phyloP scores from a whole-genome alignment of 805 yeast species.

The Yarrowia alimentaria region DNA sequence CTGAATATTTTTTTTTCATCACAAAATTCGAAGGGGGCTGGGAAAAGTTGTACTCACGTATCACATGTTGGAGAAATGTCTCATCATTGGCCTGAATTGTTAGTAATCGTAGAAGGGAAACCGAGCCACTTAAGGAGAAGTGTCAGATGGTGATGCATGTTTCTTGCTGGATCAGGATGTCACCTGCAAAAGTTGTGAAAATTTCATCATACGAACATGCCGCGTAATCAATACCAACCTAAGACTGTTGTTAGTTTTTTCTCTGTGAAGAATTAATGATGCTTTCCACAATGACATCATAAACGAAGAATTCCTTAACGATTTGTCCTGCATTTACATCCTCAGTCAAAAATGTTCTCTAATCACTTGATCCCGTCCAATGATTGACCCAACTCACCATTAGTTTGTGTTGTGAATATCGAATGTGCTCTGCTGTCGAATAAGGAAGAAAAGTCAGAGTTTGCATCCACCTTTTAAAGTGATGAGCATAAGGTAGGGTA shows the following conservation, averaged over 20 bases:
- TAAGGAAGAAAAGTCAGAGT: too few relatives aligned
- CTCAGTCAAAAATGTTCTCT: constrained; percentile 47
- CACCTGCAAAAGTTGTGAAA: constrained; percentile 40
- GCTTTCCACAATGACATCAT: constrained; percentile 49
- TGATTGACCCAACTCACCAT: constrained; percentile 12
- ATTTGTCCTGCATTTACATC: constrained; percentile 75
- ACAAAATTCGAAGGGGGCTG: constrained; percentile 38
- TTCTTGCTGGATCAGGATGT: constrained; percentile 74
- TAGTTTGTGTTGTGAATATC: neutral
- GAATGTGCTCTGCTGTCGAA: neutral
- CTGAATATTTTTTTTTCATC: constrained; percentile 75
- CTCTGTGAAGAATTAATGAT: too few relatives aligned
- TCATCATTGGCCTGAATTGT: too few relatives aligned
- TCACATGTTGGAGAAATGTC: too few relatives aligned
- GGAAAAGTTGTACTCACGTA: constrained; percentile 13
- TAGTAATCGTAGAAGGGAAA: too few relatives aligned
- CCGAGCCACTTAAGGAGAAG: too few relatives aligned
- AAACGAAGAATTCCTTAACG: constrained; percentile 74
- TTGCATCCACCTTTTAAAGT: too few relatives aligned
- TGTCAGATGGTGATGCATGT: constrained; percentile 99
- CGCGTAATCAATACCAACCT: too few relatives aligned
- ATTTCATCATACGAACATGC: constrained; percentile 37
- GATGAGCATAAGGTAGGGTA: too few relatives aligned
- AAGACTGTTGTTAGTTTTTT: too few relatives aligned
- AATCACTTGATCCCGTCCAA: constrained; percentile 26